These are phyloP conservation scores for Trametes cingulata DNA, from an alignment of 768 basidiomycete species.

Conservation along the genomic window DNA sequence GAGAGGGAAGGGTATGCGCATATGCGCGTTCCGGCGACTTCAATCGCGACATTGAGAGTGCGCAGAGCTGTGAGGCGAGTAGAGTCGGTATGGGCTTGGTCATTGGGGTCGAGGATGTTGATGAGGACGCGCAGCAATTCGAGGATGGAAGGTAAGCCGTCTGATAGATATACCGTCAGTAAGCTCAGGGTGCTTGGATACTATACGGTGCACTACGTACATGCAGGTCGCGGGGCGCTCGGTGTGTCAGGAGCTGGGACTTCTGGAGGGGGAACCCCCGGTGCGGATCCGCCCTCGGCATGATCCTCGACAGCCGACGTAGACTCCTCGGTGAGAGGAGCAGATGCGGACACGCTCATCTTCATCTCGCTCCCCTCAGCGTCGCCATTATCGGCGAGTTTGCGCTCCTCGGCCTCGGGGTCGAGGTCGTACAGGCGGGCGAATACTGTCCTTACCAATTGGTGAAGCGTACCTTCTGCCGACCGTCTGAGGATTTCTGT, in stretches of 20 bases:
- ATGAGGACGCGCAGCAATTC: conserved; percentile 93
- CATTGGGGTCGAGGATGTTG: conserved; percentile 92
- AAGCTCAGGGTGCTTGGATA: neutral
- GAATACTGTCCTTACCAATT: conserved; percentile 82
- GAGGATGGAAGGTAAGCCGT: conserved; percentile 89
- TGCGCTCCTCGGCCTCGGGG: conserved; percentile 66
- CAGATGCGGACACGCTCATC: conserved; percentile 52
- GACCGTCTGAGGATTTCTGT: conserved; percentile 87
- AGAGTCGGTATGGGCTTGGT: conserved; percentile 94
- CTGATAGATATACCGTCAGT: conserved; percentile 36
- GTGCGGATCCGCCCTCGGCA: neutral
- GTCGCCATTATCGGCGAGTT: conserved; percentile 52
- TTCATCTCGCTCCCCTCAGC: conserved; percentile 56
- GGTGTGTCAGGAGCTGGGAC: conserved; percentile 23
- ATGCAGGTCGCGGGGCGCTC: conserved; percentile 15
- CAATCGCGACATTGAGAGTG: conserved; percentile 85
- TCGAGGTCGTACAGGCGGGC: conserved; percentile 67
- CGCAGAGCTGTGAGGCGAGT: conserved; percentile 87
- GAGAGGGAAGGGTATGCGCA: conserved; percentile 77
- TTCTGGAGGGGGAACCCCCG: neutral
- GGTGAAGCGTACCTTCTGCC: conserved; percentile 88
- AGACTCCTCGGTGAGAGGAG: neutral
- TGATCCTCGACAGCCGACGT: neutral
- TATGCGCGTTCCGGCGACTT: conserved; percentile 77
- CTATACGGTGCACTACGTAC: neutral